These are phyloP conservation scores for Gossypium gossypioides DNA, from an alignment of 441 rosid species.

Conservation along the genomic window DNA sequence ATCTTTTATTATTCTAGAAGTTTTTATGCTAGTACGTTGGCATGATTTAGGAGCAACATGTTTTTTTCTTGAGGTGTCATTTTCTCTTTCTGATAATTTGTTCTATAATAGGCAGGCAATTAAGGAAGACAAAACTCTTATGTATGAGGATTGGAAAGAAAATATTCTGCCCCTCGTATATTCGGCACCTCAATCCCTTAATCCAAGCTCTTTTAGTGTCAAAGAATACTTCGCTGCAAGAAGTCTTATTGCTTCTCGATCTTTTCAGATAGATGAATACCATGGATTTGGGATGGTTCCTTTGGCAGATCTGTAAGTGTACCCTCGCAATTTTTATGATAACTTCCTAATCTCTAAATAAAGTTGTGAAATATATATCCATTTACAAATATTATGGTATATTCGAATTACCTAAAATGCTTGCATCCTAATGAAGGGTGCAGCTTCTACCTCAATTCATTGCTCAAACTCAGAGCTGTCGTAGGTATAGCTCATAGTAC, in stretches of 20 bases:
- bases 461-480: background rate
- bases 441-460: background rate
- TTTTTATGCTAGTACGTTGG: background rate
- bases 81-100: slow-evolving; percentile 8
- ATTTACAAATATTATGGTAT: background rate
- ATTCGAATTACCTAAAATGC: background rate
- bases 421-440: background rate
- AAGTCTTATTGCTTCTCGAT: slow-evolving; percentile 68
- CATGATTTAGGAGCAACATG: background rate
- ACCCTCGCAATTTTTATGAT: background rate
- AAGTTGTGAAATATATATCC: background rate
- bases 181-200: slow-evolving; percentile 20
- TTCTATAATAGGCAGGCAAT: slow-evolving; percentile 52
- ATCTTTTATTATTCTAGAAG: background rate
- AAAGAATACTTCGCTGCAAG: slow-evolving; percentile 61
- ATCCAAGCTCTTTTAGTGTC: slow-evolving; percentile 36
- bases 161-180: slow-evolving; percentile 50
- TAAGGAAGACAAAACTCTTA: slow-evolving; percentile 62
- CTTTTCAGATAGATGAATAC: slow-evolving; percentile 65
- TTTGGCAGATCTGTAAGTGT: slow-evolving; percentile 79
- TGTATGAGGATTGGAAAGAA: slow-evolving; percentile 72
- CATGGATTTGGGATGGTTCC: slow-evolving; percentile 92
- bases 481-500: background rate
- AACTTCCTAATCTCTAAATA: background rate
- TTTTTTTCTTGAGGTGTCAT: background rate